Evolutionary conservation across 1,284 basidiomycete genomes (phyloP).

Genomic region (Leccinum solheimii): DNA sequence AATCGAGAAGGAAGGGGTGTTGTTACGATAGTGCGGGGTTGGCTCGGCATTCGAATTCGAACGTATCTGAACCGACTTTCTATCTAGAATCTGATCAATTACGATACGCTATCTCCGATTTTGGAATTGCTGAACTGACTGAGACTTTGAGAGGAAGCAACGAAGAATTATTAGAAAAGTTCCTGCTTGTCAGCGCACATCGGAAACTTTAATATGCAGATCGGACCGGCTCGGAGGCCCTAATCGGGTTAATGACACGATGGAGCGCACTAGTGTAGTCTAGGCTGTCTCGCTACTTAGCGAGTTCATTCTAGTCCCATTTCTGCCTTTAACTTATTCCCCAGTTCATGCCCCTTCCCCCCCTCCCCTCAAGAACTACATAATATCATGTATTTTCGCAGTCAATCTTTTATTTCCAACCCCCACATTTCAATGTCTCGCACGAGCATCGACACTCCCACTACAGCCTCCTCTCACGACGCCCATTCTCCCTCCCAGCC

Average conservation of each 20-base stretch:
- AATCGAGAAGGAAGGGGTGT: neutral
- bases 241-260: neutral
- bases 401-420: neutral
- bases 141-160: too few relatives aligned
- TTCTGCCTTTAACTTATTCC: slow-evolving; percentile 9
- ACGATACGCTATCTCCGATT: neutral
- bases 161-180: neutral
- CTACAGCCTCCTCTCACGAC: neutral
- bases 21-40: neutral
- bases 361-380: slow-evolving; percentile 3
- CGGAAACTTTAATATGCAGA: neutral
- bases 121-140: neutral
- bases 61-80: neutral
- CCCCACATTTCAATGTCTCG: slow-evolving; percentile 5
- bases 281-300: neutral
- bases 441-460: neutral
- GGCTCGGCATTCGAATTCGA: neutral
- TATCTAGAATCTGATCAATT: neutral
- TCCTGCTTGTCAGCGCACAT: neutral
- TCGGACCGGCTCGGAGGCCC: neutral
- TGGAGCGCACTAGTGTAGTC: too few relatives aligned
- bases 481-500: neutral
- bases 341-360: slow-evolving; percentile 7
- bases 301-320: neutral
- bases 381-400: slow-evolving; percentile 9